Base-by-base conservation (phyloP, 192 early-diverging fungal species). In the Radiomyces spectabilis region DNA sequence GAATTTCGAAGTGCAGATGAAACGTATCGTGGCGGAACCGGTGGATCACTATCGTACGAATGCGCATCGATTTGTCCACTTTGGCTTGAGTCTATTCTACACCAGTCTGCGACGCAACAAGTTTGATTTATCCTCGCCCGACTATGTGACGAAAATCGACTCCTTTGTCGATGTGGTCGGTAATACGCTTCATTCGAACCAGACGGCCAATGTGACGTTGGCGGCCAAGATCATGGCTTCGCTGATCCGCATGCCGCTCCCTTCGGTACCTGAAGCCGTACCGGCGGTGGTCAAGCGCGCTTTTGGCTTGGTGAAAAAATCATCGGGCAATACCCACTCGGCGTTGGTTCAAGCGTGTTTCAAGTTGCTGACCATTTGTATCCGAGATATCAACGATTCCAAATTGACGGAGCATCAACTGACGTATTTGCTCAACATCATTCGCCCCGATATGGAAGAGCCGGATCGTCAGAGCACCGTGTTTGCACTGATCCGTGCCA, bases 391-490 rank as follows among this genome's bases (percentile, higher is more conserved):
- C 58, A 71, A 82, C 26, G 73, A 89, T 35, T 74, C 79, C 13
- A 62, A 76, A 16, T 68, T 99, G 22, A 81, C 72, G 19, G 79
- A 86, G 51, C 59, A 66, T 32, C 91, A 97, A 69, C 70, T 98
- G n/a, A 77, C 85, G 1, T 76, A 82, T 34, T 59, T 95, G 15
- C 74, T 96, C 34, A 75, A 82, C 53, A 65, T 97, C 57, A 78
- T 98, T 24, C 71, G 79, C 31, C 89, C 92, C 2, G 92, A 97
- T 61, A 66, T 99, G 39, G 94, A 97, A 57, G 89, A 93, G 45
- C 82, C 85, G 9, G 90, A 94, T 57, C 69, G 78, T 0, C 92
- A 95, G 56, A 73, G 79, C 1, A 91, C 88, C 10, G 84, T 85
- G 0, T 97, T 98, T 53, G 77, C 86, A 1, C 68, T 99, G 16